These are phyloP conservation scores for Cicer bijugum DNA, from an alignment of 306 rosid species.

Conservation along the genomic window DNA sequence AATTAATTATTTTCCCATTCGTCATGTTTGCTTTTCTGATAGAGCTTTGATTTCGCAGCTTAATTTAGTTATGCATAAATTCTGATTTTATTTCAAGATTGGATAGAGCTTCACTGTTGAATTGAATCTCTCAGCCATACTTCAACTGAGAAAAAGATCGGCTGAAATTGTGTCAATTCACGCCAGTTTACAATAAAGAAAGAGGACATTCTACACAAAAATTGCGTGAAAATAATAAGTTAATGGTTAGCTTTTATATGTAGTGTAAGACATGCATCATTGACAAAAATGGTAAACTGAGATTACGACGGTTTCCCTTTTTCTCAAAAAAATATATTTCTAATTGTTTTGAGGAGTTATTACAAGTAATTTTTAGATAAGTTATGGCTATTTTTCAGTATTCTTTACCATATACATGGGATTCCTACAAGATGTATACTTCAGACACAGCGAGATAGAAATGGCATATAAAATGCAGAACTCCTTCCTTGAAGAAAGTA, in stretches of 20 bases:
- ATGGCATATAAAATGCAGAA: conserved; percentile 13
- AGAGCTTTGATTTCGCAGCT: conserved; percentile 24
- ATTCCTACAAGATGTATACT: background rate
- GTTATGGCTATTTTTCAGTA: background rate
- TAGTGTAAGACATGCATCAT: background rate
- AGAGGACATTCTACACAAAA: background rate
- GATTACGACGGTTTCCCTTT: background rate
- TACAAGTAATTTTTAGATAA: background rate
- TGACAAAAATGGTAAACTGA: background rate
- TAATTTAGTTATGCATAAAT: conserved; percentile 1
- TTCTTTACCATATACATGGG: conserved; percentile 1
- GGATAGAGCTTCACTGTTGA: conserved; percentile 11
- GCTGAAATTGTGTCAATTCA: background rate
- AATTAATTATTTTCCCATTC: background rate
- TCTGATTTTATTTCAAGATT: conserved; percentile 17
- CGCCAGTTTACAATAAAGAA: background rate
- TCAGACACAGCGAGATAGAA: conserved; percentile 1
- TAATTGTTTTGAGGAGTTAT: background rate
- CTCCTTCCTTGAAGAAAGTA: background rate
- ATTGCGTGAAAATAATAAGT: background rate
- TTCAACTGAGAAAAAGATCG: background rate
- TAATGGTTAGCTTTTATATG: background rate
- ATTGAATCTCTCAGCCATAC: background rate
- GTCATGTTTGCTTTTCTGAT: background rate
- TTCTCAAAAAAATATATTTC: background rate